These are phyloP conservation scores for Suillus plorans DNA, from an alignment of 768 basidiomycete species.

Conservation along the genomic window DNA sequence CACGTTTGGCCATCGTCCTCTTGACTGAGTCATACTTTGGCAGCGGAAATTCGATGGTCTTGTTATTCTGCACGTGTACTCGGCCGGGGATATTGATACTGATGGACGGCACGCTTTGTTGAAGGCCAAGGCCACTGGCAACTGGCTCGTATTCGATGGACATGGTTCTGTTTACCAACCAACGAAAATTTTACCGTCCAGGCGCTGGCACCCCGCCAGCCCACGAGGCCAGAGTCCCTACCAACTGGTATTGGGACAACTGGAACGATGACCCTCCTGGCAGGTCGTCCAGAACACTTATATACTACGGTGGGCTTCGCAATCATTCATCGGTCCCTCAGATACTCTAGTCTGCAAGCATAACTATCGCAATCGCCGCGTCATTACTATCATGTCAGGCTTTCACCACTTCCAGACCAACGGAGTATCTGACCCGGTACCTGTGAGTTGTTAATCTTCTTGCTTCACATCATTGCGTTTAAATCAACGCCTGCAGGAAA, in stretches of 20 bases:
- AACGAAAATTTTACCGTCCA: neutral
- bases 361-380: neutral
- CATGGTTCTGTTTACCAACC: neutral
- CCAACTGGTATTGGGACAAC: neutral
- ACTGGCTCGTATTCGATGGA: neutral
- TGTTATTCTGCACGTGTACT: no score
- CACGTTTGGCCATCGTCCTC: neutral
- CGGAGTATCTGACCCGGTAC: neutral
- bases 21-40: neutral
- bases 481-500: neutral
- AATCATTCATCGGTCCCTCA: neutral
- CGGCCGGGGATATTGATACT: neutral
- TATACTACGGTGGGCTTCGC: neutral
- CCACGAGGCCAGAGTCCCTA: neutral
- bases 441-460: neutral
- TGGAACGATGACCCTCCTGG: neutral
- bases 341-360: neutral
- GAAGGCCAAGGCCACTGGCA: neutral
- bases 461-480: neutral
- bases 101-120: neutral
- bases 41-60: neutral
- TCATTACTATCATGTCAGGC: neutral
- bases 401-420: fast-evolving
- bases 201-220: neutral
- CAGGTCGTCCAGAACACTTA: neutral